Evolutionary conservation across 768 basidiomycete genomes (phyloP).

Genomic region (Neoboletus magnificus): DNA sequence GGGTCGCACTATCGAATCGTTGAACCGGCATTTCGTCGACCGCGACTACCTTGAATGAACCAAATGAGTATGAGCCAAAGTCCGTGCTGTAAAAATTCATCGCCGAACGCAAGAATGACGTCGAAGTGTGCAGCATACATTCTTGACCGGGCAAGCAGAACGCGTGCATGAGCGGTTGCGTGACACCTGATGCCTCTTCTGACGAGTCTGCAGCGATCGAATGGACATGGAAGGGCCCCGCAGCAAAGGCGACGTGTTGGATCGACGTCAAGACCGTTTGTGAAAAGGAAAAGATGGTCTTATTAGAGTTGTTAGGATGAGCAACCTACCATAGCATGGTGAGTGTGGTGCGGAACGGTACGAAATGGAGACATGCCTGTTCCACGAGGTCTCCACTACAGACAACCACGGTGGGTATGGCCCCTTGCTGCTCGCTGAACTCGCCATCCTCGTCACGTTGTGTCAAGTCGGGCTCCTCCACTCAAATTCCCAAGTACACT

Average conservation of each 20-base stretch:
- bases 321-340: slow-evolving; percentile 55
- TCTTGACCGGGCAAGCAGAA: slow-evolving; percentile 93
- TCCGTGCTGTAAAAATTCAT: slow-evolving; percentile 92
- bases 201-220: slow-evolving; percentile 61
- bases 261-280: slow-evolving; percentile 85
- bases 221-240: slow-evolving; percentile 87
- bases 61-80: slow-evolving; percentile 94
- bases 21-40: slow-evolving; percentile 84
- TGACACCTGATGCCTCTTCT: slow-evolving; percentile 60
- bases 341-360: not conserved
- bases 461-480: slow-evolving; percentile 50
- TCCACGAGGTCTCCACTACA: slow-evolving; percentile 95
- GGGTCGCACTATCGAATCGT: slow-evolving; percentile 80
- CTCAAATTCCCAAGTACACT: slow-evolving; percentile 98
- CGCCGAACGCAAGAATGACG: slow-evolving; percentile 75
- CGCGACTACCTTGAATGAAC: slow-evolving; percentile 91
- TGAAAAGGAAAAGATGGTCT: slow-evolving; percentile 91
- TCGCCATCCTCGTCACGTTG: slow-evolving; percentile 42
- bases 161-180: slow-evolving; percentile 78
- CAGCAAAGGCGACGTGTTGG: slow-evolving; percentile 96
- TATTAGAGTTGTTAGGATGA: slow-evolving; percentile 90
- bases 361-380: slow-evolving; percentile 54
- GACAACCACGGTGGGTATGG: slow-evolving; percentile 79
- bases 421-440: slow-evolving; percentile 48
- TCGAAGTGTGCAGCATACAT: slow-evolving; percentile 62